Evolutionary conservation across 768 basidiomycete species (phyloP), one percentile per base, ranked within the genome.

Genomic region (Russula griseocarnosa): DNA sequence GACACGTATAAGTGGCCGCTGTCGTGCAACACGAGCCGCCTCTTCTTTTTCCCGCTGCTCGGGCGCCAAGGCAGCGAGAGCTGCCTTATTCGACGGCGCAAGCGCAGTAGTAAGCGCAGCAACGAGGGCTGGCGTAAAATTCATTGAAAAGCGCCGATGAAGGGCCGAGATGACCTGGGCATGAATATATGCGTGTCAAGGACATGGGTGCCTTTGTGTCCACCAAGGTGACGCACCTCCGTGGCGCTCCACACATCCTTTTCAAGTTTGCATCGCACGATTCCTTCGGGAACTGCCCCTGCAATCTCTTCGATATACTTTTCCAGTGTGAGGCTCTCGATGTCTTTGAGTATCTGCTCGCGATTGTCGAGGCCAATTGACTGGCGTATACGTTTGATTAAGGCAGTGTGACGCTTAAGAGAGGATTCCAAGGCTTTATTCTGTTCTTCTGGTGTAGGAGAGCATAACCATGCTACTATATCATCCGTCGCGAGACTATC

Each of bases 241-340:
- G 94, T 90, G 30, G 94, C 93, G 62, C 86, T 87, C 87, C 90
- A 90, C 22, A 92, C 82, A 69, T 99, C 96, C 67, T 88, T 87
- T 74, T 97, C 96, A 0, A 90, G 91, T 78, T 94, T 97, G 74
- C 94, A 96, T 67, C 89, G 84, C 10, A 75, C 75, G 46, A 94
- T 79, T 5, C 97, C 97, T 72, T 99, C 97, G 3, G 92, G 77
- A 1, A 88, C 80, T 8, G 94, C 95, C 13, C 86, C 85, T 1
- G 89, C 91, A 66, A 98, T 88, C 76, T 99, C 97, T 71, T 97
- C 95, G 54, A 95, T 81, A 73, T 99, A 98, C 76, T 97, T 98
- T 77, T 94, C 94, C 61, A 99, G 79, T 2, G 92, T 87, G 60
- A 99, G 81, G 0, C 88, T 82, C 66, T 94, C 88, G 67, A 97